phyloP scores from a whole-genome alignment of 208 protist genomes.

The Blechomonas ayalai region DNA sequence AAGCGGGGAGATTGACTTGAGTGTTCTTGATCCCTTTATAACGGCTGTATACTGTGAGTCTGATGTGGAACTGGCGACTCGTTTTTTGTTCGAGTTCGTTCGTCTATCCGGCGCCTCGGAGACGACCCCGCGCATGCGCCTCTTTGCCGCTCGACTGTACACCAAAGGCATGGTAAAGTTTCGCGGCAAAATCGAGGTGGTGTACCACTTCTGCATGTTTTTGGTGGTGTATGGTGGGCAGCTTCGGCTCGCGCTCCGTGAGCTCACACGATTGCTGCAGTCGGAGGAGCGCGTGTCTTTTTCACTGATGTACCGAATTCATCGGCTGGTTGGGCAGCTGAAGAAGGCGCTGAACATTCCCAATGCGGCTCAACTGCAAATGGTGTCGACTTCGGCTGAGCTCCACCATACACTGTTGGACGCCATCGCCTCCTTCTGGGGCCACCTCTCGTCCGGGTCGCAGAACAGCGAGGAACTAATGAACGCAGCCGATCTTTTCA shows the following conservation, averaged over 20 bases:
- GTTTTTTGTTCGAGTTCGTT: constrained; percentile 10
- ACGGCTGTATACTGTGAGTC: neutral
- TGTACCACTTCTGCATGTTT: constrained; percentile 16
- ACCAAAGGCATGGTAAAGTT: constrained; percentile 23
- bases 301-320: constrained; percentile 5
- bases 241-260: constrained; percentile 6
- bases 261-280: constrained; percentile 1
- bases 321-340: constrained; percentile 1
- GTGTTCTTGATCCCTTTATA: constrained; percentile 6
- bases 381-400: constrained; percentile 3
- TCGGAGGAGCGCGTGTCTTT: constrained; percentile 2
- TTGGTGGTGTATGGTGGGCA: constrained; percentile 11
- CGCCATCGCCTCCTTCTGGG: constrained; percentile 14
- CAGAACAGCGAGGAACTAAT: constrained; percentile 5
- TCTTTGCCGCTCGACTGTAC: constrained; percentile 20
- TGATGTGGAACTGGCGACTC: constrained; percentile 18
- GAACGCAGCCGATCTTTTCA: constrained; percentile 11
- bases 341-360: constrained; percentile 6
- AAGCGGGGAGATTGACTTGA: neutral
- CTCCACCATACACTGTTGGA: constrained; percentile 9
- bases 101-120: neutral
- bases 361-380: constrained; percentile 4
- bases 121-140: constrained; percentile 3
- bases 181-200: neutral
- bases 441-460: constrained; percentile 1